Percentiles rank a stretch among this genome's conserved stretches.
phyloP scores from a whole-genome alignment of 2,329 filamentous ascomycete species.

The Chaetomiaceae sp. region DNA sequence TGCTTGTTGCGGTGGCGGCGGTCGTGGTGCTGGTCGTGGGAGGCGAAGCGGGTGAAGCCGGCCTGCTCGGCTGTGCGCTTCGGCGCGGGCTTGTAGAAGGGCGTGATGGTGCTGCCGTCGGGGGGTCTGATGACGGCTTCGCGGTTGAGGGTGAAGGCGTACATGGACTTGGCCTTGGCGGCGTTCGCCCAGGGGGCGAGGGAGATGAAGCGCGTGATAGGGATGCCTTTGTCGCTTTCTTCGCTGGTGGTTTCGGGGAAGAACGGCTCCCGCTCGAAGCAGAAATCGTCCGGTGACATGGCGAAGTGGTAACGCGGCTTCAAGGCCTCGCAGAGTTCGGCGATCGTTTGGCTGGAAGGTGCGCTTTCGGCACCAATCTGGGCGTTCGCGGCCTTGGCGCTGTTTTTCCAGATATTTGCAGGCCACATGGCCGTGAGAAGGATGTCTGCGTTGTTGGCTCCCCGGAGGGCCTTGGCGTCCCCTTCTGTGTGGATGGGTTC shows the following conservation, averaged over 20 bases:
- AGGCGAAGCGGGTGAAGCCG: slow-evolving; percentile 49
- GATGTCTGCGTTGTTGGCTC: slow-evolving; percentile 76
- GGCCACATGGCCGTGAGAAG: slow-evolving; percentile 87
- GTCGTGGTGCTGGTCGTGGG: slow-evolving; percentile 39
- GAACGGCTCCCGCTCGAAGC: slow-evolving; percentile 91
- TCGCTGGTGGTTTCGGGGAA: slow-evolving; percentile 56
- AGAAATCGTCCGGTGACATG: slow-evolving; percentile 56
- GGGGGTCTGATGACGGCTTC: slow-evolving; percentile 58
- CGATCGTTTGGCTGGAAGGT: slow-evolving; percentile 57
- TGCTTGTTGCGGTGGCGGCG: slow-evolving; percentile 36
- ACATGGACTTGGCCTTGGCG: slow-evolving; percentile 72
- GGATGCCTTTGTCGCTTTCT: slow-evolving; percentile 41
- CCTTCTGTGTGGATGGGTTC: slow-evolving; percentile 70
- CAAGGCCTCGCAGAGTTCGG: slow-evolving; percentile 69
- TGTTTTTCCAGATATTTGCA: slow-evolving; percentile 55
- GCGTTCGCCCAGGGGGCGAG: slow-evolving; percentile 72
- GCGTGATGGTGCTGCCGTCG: slow-evolving; percentile 66
- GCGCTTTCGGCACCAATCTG: slow-evolving; percentile 46
- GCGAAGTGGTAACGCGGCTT: slow-evolving; percentile 93
- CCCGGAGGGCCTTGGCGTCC: slow-evolving; percentile 69
- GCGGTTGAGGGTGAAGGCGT: slow-evolving; percentile 68
- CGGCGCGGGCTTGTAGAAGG: slow-evolving; percentile 48
- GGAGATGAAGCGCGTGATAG: slow-evolving; percentile 83
- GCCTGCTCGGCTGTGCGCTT: slow-evolving; percentile 52
- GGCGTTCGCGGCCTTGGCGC: slow-evolving; percentile 58